Base-by-base conservation (phyloP, 2,329 filamentous ascomycete genomes). In the Trichoderma polysporum region DNA sequence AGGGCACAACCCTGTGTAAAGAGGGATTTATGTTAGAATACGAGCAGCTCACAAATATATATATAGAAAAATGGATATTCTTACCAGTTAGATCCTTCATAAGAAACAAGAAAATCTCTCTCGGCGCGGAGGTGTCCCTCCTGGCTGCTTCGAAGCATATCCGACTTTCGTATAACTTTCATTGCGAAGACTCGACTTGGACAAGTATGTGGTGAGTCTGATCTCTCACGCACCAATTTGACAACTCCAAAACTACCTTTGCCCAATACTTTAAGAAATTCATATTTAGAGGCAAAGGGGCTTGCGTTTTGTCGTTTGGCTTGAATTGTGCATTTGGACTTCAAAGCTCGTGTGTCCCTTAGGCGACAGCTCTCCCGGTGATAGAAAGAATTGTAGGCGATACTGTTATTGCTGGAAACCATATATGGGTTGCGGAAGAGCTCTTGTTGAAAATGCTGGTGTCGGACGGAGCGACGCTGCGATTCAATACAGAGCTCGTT, bases 171-270 rank as follows among this genome's bases (percentile, higher is more conserved):
- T 71, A 98, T 98, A 35, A 97, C 91, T 76, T 98, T 98, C 94
- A 98, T 97, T 15, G 95, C 95, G 76, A 90, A 98, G 0, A 97
- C 88, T 66, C 91, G 85, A 12, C 74, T 72, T 4, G 75, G 68
- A 29, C 71, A 73, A 50, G 71, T 68, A 70, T 77, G 71, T 2
- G 70, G 73, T 0, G 71, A 61, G n/a, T 72, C 73, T 19, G 71
- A 61, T 70, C 82, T 90, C 75, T 94, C 91, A 66, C 88, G 89
- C 2, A 98, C 94, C 39, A 99, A 83, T 53, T 90, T 87, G 17
- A 99, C 95, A 27, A 97, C 90, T 0, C 95, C 94, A 78, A 98
- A 99, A 74, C 94, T 97, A 9, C 95, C 94, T 76, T 95, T 97
- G 0, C 95, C 94, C 5, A 98, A 83, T 19, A 96, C 84, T 71